A percentile compares a stretch with the other conserved stretches of the same genome.
phyloP scores from a whole-genome alignment of 768 basidiomycete species.

The Piloderma croceum region DNA sequence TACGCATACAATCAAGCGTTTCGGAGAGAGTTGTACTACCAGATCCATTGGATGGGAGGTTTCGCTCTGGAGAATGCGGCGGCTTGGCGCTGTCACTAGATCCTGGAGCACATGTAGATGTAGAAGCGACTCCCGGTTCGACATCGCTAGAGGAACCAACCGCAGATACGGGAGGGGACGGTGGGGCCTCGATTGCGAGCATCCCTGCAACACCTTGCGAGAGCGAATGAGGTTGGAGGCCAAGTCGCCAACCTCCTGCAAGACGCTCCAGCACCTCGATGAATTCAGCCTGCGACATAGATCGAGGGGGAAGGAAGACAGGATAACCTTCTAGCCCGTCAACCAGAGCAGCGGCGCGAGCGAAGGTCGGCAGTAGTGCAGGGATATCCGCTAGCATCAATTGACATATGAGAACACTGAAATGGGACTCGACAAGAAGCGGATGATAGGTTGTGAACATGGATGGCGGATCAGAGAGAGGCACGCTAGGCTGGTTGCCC shows the following conservation, averaged over 20 bases:
- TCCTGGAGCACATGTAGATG: constrained; percentile 21
- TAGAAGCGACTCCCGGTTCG: constrained; percentile 13
- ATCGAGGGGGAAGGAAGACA: constrained; percentile 79
- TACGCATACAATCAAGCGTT: constrained; percentile 62
- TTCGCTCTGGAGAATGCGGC: constrained; percentile 21
- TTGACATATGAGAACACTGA: constrained; percentile 67
- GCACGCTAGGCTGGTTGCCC: constrained; percentile 38
- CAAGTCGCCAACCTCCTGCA: constrained; percentile 67
- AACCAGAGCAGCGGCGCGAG: constrained; percentile 59
- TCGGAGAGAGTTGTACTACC: constrained; percentile 37
- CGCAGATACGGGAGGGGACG: constrained; percentile 20
- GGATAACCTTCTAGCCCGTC: constrained; percentile 87
- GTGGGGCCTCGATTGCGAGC: constrained; percentile 40
- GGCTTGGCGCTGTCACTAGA: constrained; percentile 13
- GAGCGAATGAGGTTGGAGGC: constrained; percentile 53
- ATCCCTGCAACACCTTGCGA: constrained; percentile 22
- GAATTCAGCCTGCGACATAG: constrained; percentile 88
- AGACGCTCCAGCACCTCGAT: constrained; percentile 80
- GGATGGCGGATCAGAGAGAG: constrained; percentile 40
- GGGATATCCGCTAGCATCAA: constrained; percentile 76
- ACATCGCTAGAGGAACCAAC: constrained; percentile 21
- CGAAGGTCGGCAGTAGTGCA: constrained; percentile 56
- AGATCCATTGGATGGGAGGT: constrained; percentile 11
- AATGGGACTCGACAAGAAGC: constrained; percentile 82
- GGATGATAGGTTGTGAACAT: constrained; percentile 88